A percentile compares a stretch with the other conserved stretches of the same genome.
phyloP scores from a whole-genome alignment of 192 early-diverging fungal species.

The Gamsiella multidivaricata region DNA sequence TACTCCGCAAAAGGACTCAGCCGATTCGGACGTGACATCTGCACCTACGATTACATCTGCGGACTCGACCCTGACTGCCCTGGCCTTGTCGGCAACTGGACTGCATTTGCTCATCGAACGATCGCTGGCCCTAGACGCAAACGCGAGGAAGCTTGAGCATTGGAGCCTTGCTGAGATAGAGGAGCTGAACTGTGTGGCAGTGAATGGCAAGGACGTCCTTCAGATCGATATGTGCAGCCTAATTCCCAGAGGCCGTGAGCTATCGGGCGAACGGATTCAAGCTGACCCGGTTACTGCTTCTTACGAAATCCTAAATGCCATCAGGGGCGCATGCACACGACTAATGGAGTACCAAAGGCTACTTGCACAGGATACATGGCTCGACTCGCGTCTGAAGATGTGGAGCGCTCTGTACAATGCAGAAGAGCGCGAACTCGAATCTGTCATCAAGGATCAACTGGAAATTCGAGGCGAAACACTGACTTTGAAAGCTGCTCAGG shows the following conservation, averaged over 20 bases:
- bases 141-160: slow-evolving; percentile 8
- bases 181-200: neutral
- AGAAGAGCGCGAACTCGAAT: neutral
- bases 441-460: slow-evolving; percentile 8
- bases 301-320: slow-evolving; percentile 1
- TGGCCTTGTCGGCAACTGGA: slow-evolving; percentile 30
- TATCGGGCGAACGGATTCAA: slow-evolving; percentile 12
- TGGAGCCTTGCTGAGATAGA: slow-evolving; percentile 45
- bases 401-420: slow-evolving; percentile 20
- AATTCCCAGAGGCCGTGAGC: slow-evolving; percentile 12
- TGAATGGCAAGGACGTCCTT: neutral
- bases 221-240: slow-evolving; percentile 27
- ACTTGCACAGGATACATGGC: neutral
- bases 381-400: slow-evolving; percentile 8
- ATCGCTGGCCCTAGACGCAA: neutral
- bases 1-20: neutral
- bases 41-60: neutral
- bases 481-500: slow-evolving; percentile 5
- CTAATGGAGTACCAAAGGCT: neutral
- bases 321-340: neutral
- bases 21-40: neutral
- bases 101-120: slow-evolving; percentile 27
- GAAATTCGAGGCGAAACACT: slow-evolving; percentile 2
- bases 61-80: neutral
- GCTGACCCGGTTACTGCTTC: neutral